Conservation (phyloP, 176 grass and related monocot genomes). For the Carex cristatella region DNA sequence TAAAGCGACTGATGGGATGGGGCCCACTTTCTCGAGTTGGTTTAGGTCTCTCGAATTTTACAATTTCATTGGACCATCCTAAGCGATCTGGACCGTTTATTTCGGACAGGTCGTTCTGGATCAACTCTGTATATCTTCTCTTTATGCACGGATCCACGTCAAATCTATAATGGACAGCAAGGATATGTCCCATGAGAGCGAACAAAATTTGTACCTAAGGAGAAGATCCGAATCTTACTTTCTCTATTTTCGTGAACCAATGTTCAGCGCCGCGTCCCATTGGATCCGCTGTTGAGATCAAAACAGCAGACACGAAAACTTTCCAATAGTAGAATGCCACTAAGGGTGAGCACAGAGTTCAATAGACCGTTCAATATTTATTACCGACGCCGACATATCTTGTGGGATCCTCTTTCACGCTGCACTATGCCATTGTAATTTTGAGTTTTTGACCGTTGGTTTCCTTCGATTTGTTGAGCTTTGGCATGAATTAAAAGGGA, state of each 20-base stretch:
- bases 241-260: background rate
- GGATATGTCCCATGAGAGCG: no score
- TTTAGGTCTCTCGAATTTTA: background rate
- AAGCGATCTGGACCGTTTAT: background rate
- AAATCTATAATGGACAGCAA: background rate
- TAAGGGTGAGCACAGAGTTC: background rate
- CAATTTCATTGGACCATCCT: no score
- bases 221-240: background rate
- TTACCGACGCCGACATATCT: background rate
- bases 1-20: background rate
- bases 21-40: background rate
- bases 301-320: background rate
- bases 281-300: background rate
- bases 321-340: background rate
- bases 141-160: background rate
- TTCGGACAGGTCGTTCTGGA: no score
- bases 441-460: background rate
- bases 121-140: background rate
- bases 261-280: slow-evolving; percentile 11
- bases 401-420: background rate
- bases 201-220: no score
- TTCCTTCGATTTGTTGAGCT: background rate
- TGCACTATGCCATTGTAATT: background rate
- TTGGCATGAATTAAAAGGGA: no score
- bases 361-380: background rate